phyloP scores from a whole-genome alignment of 306 rosid genomes.

The Biancaea sappan region DNA sequence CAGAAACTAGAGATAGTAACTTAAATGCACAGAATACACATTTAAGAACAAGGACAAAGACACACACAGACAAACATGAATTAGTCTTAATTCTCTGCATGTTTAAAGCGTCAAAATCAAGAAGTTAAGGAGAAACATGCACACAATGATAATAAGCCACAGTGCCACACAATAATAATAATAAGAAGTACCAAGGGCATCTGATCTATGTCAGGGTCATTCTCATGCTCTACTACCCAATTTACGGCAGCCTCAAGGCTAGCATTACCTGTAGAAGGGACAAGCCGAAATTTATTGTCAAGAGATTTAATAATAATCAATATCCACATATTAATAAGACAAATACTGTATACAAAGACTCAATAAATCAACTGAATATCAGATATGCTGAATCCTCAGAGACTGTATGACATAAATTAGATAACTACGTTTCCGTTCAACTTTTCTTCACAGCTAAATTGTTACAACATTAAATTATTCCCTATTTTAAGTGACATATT shows the following conservation, averaged over 20 bases:
- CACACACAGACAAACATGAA: slow-evolving; percentile 7
- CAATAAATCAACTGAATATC: slow-evolving; percentile 17
- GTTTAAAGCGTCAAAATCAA: slow-evolving; percentile 11
- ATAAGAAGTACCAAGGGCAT: slow-evolving; percentile 73
- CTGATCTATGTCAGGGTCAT: slow-evolving; percentile 78
- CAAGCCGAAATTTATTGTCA: slow-evolving; percentile 31
- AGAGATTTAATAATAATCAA: slow-evolving; percentile 16
- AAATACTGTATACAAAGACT: slow-evolving; percentile 7
- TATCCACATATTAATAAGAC: slow-evolving; percentile 13
- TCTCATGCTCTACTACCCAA: slow-evolving; percentile 94
- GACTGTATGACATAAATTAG: slow-evolving; percentile 6
- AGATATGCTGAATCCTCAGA: slow-evolving; percentile 25
- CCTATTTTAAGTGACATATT: slow-evolving; percentile 3
- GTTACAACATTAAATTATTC: neutral
- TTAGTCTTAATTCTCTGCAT: neutral
- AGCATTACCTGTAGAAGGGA: slow-evolving; percentile 64
- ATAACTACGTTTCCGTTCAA: slow-evolving; percentile 16
- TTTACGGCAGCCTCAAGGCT: slow-evolving; percentile 87
- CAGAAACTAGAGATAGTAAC: slow-evolving; percentile 38
- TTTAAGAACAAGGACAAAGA: slow-evolving; percentile 12
- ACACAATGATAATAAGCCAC: slow-evolving; percentile 13
- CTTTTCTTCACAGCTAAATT: neutral
- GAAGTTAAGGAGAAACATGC: slow-evolving; percentile 7
- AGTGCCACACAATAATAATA: slow-evolving; percentile 12
- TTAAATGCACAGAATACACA: slow-evolving; percentile 8